A percentile compares a stretch with the other conserved stretches of the same genome.
These are phyloP conservation scores for Pochonia chlamydosporia DNA, from an alignment of 2,329 filamentous ascomycete genomes.

Conservation along the genomic window DNA sequence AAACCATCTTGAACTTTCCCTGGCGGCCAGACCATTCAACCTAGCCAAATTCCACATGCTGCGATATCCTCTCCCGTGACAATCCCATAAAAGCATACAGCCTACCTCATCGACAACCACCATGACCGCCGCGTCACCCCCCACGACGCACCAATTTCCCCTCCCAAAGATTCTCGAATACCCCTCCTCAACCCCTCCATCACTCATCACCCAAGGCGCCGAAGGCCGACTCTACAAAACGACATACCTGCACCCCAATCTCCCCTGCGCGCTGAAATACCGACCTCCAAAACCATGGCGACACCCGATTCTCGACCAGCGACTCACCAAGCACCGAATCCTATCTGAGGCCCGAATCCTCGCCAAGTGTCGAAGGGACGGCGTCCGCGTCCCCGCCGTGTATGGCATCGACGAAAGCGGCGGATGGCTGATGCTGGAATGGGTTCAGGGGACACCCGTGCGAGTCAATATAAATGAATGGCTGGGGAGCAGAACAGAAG, in stretches of 20 bases:
- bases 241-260: conserved; percentile 62
- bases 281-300: conserved; percentile 88
- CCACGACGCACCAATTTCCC: conserved; percentile 30
- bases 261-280: conserved; percentile 80
- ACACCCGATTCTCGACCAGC: conserved; percentile 80
- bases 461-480: conserved; percentile 64
- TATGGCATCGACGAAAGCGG: conserved; percentile 59
- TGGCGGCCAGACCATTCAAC: too few relatives aligned
- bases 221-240: conserved; percentile 92
- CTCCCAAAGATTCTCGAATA: conserved; percentile 62
- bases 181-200: conserved; percentile 53
- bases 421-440: conserved; percentile 80
- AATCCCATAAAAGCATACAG: background rate
- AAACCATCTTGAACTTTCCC: too few relatives aligned
- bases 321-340: conserved; percentile 80
- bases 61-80: too few relatives aligned
- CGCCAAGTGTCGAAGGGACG: conserved; percentile 70
- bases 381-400: conserved; percentile 75
- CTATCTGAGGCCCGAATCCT: conserved; percentile 85
- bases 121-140: conserved; percentile 4
- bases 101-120: background rate
- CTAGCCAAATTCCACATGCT: too few relatives aligned
- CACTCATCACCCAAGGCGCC: conserved; percentile 84
- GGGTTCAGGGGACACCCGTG: conserved; percentile 70
- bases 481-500: conserved; percentile 44